phyloP scores from a whole-genome alignment of 495 filamentous ascomycete genomes.

The Aspergillus affinis region DNA sequence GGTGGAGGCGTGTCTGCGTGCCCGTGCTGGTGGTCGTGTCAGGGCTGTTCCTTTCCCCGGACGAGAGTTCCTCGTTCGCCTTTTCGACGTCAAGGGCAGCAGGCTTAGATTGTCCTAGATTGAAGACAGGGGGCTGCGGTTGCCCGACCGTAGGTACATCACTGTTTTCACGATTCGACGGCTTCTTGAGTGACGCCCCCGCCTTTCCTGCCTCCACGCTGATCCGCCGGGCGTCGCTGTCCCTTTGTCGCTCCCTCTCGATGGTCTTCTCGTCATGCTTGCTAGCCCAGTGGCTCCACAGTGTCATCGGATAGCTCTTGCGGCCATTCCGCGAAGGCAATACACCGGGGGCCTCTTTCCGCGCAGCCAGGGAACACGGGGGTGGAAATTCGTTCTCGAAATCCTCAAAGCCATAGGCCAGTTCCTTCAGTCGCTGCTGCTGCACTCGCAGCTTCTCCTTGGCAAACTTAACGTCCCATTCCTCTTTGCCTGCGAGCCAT shows the following conservation, averaged over 20 bases:
- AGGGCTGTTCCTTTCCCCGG: not conserved
- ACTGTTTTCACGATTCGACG: slow-evolving; percentile 8
- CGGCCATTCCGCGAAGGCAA: slow-evolving; percentile 48
- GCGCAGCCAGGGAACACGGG: slow-evolving; percentile 75
- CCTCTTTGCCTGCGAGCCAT: slow-evolving; percentile 71
- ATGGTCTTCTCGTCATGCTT: slow-evolving; percentile 81
- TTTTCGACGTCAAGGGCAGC: slow-evolving; percentile 2
- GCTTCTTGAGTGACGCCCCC: slow-evolving; percentile 30
- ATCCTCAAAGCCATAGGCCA: slow-evolving; percentile 64
- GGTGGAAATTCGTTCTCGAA: slow-evolving; percentile 78
- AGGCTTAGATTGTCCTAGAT: not conserved
- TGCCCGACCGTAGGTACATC: not conserved
- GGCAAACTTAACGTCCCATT: slow-evolving; percentile 70
- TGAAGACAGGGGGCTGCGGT: not conserved
- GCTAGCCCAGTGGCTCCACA: slow-evolving; percentile 85
- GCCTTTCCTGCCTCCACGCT: slow-evolving; percentile 40
- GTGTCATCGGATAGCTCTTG: slow-evolving; percentile 70
- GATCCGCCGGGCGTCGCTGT: slow-evolving; percentile 25
- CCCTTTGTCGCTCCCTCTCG: slow-evolving; percentile 42
- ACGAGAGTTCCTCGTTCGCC: not conserved
- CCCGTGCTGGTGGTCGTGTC: not conserved
- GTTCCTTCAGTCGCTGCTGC: slow-evolving; percentile 66
- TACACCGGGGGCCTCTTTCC: slow-evolving; percentile 54
- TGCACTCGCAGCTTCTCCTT: slow-evolving; percentile 67
- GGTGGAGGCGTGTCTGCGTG: not conserved